Evolutionary conservation across 2,329 filamentous ascomycete species (phyloP).

Genomic region (Mariannaea sp.): DNA sequence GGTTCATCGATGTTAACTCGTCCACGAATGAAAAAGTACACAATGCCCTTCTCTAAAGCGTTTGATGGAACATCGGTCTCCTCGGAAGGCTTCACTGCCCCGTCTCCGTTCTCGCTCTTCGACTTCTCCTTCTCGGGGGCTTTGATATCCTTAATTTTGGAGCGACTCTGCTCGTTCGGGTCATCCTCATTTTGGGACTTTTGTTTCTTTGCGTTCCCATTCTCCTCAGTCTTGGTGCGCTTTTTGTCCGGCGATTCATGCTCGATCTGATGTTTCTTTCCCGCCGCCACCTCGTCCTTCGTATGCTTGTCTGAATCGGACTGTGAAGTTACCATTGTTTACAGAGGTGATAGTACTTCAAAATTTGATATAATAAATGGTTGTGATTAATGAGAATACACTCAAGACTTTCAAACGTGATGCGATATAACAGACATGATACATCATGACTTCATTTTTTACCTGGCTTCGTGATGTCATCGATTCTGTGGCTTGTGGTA

Average conservation of each 20-base stretch:
- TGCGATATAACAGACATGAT: background rate
- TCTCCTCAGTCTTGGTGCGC: constrained; percentile 31
- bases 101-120: constrained; percentile 16
- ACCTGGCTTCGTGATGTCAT: constrained; percentile 9
- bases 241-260: constrained; percentile 36
- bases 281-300: constrained; percentile 21
- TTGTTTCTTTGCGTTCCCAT: background rate
- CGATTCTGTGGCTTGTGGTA: background rate
- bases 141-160: background rate
- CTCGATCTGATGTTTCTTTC: constrained; percentile 39
- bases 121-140: background rate
- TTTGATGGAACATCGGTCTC: constrained; percentile 48
- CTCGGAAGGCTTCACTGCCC: constrained; percentile 27
- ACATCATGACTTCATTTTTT: background rate
- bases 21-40: constrained; percentile 88
- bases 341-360: background rate
- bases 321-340: too few relatives aligned
- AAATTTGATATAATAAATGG: background rate
- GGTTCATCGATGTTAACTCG: constrained; percentile 76
- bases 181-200: constrained; percentile 4
- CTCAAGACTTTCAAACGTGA: background rate
- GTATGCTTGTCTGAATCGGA: too few relatives aligned
- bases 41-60: constrained; percentile 83
- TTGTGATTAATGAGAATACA: background rate
- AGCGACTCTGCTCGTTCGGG: constrained; percentile 8